Evolutionary conservation across 306 rosid genomes (phyloP).

Genomic region (Cicer bijugum): DNA sequence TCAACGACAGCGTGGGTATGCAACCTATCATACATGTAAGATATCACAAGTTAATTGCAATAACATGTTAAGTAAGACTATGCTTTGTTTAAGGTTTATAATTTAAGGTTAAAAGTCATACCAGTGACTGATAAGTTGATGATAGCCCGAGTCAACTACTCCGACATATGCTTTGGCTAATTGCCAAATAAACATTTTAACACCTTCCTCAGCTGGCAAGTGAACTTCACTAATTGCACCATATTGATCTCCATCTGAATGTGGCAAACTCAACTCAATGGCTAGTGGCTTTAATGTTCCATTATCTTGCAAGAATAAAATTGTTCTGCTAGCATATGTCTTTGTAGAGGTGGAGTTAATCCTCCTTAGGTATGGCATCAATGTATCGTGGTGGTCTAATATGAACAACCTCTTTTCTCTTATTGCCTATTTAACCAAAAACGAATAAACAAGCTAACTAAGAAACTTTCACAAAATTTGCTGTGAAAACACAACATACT

Average conservation of each 20-base stretch:
- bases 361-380: conserved; percentile 70
- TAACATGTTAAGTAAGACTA: conserved; percentile 11
- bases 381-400: conserved; percentile 72
- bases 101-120: conserved; percentile 39
- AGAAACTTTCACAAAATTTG: conserved; percentile 6
- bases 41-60: conserved; percentile 4
- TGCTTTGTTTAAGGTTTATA: not conserved
- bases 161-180: conserved; percentile 83
- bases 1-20: conserved; percentile 77
- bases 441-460: not conserved
- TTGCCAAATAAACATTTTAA: conserved; percentile 68
- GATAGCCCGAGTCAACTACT: conserved; percentile 73
- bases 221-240: conserved; percentile 66
- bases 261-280: conserved; percentile 78
- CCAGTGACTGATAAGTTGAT: conserved; percentile 88
- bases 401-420: conserved; percentile 58
- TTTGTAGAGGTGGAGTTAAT: conserved; percentile 68
- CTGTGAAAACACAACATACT: conserved; percentile 21
- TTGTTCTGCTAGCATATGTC: conserved; percentile 70
- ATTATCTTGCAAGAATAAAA: conserved; percentile 59
- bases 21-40: conserved; percentile 58
- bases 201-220: conserved; percentile 58
- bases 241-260: conserved; percentile 57
- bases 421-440: conserved; percentile 62
- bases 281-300: conserved; percentile 77